Percentiles rank a stretch among this genome's conserved stretches.
Evolutionary conservation across 495 filamentous ascomycete genomes (phyloP).

Genomic region (Aspergillus coremiiformis): DNA sequence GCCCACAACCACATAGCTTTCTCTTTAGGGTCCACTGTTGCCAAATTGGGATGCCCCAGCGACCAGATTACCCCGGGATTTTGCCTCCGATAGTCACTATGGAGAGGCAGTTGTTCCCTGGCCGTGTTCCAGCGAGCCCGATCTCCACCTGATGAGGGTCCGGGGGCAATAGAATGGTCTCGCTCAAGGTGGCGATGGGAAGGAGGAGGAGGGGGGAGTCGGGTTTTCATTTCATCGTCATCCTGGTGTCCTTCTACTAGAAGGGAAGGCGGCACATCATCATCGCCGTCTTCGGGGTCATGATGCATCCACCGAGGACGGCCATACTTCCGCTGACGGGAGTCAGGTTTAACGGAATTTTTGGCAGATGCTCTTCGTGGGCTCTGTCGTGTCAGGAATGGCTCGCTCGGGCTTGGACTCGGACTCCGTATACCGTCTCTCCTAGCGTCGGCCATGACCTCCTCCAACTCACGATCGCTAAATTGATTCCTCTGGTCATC

Average conservation of each 20-base stretch:
- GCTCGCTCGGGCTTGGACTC: conserved; percentile 48
- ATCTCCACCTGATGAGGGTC: conserved; percentile 45
- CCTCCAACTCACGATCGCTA: conserved; percentile 64
- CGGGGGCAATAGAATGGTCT: conserved; percentile 24
- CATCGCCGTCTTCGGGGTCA: conserved; percentile 69
- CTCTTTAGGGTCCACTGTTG: conserved; percentile 59
- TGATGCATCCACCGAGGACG: conserved; percentile 33
- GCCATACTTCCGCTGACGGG: conserved; percentile 25
- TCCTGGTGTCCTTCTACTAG: conserved; percentile 60
- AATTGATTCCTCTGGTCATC: conserved; percentile 60
- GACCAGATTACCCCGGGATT: conserved; percentile 28
- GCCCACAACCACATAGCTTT: conserved; percentile 94
- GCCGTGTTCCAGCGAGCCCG: conserved; percentile 61
- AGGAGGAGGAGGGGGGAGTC: conserved; percentile 30
- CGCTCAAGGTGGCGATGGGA: conserved; percentile 25
- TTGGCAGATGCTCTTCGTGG: conserved; percentile 10
- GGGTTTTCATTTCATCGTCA: conserved; percentile 29
- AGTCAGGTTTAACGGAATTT: conserved; percentile 12
- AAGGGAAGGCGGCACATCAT: conserved; percentile 86
- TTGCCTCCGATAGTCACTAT: conserved; percentile 6
- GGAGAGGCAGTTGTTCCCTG: conserved; percentile 52
- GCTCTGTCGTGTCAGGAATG: conserved; percentile 22
- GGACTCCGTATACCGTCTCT: conserved; percentile 43
- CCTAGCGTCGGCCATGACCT: conserved; percentile 54
- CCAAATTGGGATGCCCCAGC: conserved; percentile 34